Percentiles rank a stretch among this genome's conserved stretches.
Evolutionary conservation across 441 rosid species (phyloP).

Genomic region (Pelargonium australe): DNA sequence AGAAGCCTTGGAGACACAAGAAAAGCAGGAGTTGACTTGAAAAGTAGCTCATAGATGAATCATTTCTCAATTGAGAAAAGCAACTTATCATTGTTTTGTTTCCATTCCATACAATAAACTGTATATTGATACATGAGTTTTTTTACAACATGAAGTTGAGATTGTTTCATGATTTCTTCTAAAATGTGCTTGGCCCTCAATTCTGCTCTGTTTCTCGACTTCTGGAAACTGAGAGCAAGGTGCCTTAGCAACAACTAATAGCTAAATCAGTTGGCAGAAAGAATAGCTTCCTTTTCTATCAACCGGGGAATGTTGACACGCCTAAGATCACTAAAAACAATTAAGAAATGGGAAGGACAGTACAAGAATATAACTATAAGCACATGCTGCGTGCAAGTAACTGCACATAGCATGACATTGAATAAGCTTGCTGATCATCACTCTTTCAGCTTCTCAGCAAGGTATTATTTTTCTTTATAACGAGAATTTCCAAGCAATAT

Average conservation of each 20-base stretch:
- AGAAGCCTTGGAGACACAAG: background rate
- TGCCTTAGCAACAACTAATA: background rate
- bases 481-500: background rate
- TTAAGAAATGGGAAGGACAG: background rate
- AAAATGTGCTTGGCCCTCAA: background rate
- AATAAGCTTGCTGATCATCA: constrained; percentile 6
- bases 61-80: constrained; percentile 4
- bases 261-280: constrained; percentile 6
- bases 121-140: constrained; percentile 3
- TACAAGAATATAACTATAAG: background rate
- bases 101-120: constrained; percentile 4
- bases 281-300: constrained; percentile 10
- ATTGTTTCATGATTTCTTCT: constrained; percentile 7
- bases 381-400: too few relatives aligned
- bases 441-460: constrained; percentile 8
- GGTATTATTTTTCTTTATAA: background rate
- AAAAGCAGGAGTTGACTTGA: constrained; percentile 9
- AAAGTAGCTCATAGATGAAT: background rate
- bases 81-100: background rate
- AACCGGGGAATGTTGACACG: background rate
- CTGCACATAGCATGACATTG: constrained; percentile 1
- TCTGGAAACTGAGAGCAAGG: too few relatives aligned
- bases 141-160: constrained; percentile 6
- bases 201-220: too few relatives aligned
- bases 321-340: background rate